phyloP scores from a whole-genome alignment of 495 filamentous ascomycete genomes.

The Aspergillus biplanus region DNA sequence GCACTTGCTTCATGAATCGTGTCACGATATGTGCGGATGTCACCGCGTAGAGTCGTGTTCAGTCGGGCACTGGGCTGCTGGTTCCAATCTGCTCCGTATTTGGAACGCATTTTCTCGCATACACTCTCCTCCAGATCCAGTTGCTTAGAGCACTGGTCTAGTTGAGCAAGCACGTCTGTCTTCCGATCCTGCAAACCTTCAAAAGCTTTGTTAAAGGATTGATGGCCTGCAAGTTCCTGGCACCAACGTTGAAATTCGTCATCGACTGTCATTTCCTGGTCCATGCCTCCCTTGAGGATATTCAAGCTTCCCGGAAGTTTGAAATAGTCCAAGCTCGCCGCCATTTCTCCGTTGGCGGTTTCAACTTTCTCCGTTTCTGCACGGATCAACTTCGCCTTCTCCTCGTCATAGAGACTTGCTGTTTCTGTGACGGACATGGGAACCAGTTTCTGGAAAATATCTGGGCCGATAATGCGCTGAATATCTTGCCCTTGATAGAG shows the following conservation, averaged over 20 bases:
- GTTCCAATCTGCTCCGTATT: conserved; percentile 95
- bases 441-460: conserved; percentile 96
- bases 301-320: conserved; percentile 88
- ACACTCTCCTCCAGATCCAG: conserved; percentile 96
- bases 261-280: conserved; percentile 85
- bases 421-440: conserved; percentile 96
- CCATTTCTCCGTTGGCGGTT: conserved; percentile 91
- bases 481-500: conserved; percentile 97
- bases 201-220: conserved; percentile 73
- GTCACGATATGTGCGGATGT: conserved; percentile 82
- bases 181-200: conserved; percentile 79
- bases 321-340: conserved; percentile 90
- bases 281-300: conserved; percentile 89
- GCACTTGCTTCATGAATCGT: conserved; percentile 86
- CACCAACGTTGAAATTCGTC: conserved; percentile 94
- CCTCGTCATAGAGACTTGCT: conserved; percentile 95
- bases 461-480: conserved; percentile 91
- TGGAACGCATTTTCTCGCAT: conserved; percentile 98
- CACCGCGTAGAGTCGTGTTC: conserved; percentile 82
- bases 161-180: conserved; percentile 64
- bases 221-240: conserved; percentile 83
- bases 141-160: conserved; percentile 83
- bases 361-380: conserved; percentile 94
- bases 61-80: conserved; percentile 92
- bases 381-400: conserved; percentile 93